Evolutionary conservation across 805 yeast species (phyloP).

Genomic region (Yarrowia porcina): DNA sequence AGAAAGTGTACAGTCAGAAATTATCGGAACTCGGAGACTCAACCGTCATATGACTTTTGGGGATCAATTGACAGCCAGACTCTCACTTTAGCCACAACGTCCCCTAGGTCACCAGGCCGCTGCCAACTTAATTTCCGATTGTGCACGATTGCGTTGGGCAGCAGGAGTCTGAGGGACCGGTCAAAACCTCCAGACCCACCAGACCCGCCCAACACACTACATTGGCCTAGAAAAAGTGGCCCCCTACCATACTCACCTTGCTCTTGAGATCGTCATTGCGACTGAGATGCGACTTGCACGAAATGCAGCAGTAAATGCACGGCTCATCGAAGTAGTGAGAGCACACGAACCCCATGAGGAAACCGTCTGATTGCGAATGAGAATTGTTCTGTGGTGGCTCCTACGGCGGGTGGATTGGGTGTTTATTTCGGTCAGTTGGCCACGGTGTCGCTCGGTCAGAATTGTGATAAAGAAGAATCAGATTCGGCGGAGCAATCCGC

Average conservation of each 20-base stretch:
- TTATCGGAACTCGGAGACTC: neutral
- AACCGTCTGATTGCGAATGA: neutral
- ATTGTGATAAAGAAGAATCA: too few species aligned
- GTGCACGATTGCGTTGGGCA: slow-evolving; percentile 24
- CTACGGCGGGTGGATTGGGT: neutral
- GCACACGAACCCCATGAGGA: slow-evolving; percentile 48
- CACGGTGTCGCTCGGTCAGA: too few species aligned
- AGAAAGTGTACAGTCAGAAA: too few species aligned
- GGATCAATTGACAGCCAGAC: neutral
- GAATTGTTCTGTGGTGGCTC: neutral
- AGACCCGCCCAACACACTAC: too few species aligned
- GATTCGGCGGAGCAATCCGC: neutral
- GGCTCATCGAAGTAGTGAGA: slow-evolving; percentile 42
- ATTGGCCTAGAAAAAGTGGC: too few species aligned
- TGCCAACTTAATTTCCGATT: slow-evolving; percentile 15
- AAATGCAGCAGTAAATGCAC: slow-evolving; percentile 41
- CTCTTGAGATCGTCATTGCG: slow-evolving; percentile 41
- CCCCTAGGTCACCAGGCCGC: neutral
- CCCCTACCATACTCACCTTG: slow-evolving; percentile 35
- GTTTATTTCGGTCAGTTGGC: neutral
- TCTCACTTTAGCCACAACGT: neutral
- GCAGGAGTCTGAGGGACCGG: neutral
- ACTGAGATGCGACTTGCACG: slow-evolving; percentile 46
- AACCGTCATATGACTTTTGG: neutral
- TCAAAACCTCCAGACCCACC: neutral